Base-by-base conservation (phyloP, 139 green algal species). In the Deuterostichococcus epilithicus region DNA sequence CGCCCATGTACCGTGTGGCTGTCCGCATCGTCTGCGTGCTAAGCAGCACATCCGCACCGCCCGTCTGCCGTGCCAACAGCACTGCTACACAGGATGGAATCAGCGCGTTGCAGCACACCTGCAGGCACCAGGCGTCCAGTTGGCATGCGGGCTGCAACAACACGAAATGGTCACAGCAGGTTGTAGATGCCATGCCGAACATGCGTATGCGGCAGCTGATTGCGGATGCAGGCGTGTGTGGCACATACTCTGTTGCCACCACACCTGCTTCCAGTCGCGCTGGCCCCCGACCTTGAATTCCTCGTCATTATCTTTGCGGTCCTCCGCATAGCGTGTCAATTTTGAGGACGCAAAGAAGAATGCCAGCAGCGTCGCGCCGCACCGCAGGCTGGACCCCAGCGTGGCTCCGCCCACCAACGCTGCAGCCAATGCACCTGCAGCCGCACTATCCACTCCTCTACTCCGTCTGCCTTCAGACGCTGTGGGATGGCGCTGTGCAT, bases 261-360 rank as follows among this genome's bases (percentile, higher is more conserved):
- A 5, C 75, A 91, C 91, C 89, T 97, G 92, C 60, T 85, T 77
- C 90, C 91, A 96, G 74, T 95, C 87, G 2, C 93, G 78, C 80
- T 95, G 90, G 23, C 93, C 93, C 10, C 87, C 92, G 47, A 83
- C 83, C 75, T 93, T 95, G 76, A 85, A 80, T 1, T 81, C 76
- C 35, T 94, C 91, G 65, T 95, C 90, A 30, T 94, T 77, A 23
- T 78, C 80, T 78, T 95, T 94, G 8, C 82, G 25, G 45, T 92
- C 86, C 71, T 97, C 89, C 47, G 90, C 90, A 70, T 91, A 90
- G n/a, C 82, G 70, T 0, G 92, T 96, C 33, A 98, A 79, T 73
- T 88, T 88, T 66, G 77, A 90, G 63, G 83, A 91, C 2, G 78
- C 80, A 15, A 94, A 87, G 78, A 92, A 96, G 81, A 97, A 97